Conservation (phyloP, 2,329 filamentous ascomycete genomes). For the Sporothrix pallida region DNA sequence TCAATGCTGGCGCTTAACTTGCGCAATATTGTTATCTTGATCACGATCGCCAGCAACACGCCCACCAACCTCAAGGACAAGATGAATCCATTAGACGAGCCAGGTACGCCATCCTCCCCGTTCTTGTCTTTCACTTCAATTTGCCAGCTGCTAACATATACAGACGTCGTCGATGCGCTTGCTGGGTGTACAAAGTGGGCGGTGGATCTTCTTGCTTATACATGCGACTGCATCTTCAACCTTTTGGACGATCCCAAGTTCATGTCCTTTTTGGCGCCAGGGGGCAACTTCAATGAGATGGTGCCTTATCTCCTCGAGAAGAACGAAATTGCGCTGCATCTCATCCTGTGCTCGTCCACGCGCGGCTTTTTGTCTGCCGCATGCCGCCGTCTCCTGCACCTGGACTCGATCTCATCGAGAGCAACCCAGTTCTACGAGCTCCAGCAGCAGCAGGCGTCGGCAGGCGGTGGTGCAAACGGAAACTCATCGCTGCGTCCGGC, state of each 20-base stretch:
- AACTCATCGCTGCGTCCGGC: constrained; percentile 41
- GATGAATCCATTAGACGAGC: constrained; percentile 67
- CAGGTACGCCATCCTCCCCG: constrained; percentile 51
- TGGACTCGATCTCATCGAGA: constrained; percentile 57
- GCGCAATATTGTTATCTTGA: constrained; percentile 70
- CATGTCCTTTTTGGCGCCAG: constrained; percentile 53
- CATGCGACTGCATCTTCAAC: constrained; percentile 63
- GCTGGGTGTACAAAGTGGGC: constrained; percentile 80
- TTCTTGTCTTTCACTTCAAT: constrained; percentile 23
- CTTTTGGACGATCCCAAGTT: constrained; percentile 60
- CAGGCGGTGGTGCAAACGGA: constrained; percentile 37
- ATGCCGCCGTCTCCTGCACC: constrained; percentile 66
- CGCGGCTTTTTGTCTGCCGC: constrained; percentile 73
- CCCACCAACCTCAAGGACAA: constrained; percentile 61
- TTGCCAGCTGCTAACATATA: constrained; percentile 8
- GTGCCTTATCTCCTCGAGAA: constrained; percentile 58
- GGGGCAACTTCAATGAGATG: constrained; percentile 53
- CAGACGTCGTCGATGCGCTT: constrained; percentile 74
- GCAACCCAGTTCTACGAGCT: constrained; percentile 59
- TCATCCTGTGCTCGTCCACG: constrained; percentile 75
- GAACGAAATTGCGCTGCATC: constrained; percentile 65
- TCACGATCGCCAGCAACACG: constrained; percentile 67
- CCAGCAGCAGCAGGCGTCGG: constrained; percentile 45
- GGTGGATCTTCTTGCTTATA: constrained; percentile 70
- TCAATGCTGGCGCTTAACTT: constrained; percentile 77